phyloP scores from a whole-genome alignment of 2,329 filamentous ascomycete species.

The Sordariomycetes sp. region DNA sequence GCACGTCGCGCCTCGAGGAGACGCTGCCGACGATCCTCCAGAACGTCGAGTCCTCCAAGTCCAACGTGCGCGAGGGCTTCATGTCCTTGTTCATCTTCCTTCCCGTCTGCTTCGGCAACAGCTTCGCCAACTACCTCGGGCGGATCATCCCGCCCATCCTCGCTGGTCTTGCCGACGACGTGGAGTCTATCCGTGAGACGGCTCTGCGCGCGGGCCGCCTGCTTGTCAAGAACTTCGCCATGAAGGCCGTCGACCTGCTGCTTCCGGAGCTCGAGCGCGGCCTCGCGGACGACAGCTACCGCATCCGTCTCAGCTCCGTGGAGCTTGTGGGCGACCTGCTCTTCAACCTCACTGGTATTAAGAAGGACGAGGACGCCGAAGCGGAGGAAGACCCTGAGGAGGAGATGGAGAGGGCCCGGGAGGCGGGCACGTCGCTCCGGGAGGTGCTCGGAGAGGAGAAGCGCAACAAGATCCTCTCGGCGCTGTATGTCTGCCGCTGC shows the following conservation, averaged over 20 bases:
- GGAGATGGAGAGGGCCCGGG: constrained; percentile 65
- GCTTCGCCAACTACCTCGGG: constrained; percentile 89
- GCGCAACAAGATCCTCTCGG: constrained; percentile 93
- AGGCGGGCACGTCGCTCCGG: constrained; percentile 85
- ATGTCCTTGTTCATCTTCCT: constrained; percentile 99
- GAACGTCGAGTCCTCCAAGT: constrained; percentile 84
- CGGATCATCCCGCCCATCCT: constrained; percentile 94
- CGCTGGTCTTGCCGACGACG: constrained; percentile 85
- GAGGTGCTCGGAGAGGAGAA: constrained; percentile 93
- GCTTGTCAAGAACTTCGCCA: constrained; percentile 96
- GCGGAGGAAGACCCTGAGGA: constrained; percentile 57
- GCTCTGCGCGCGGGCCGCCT: constrained; percentile 86
- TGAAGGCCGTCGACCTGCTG: constrained; percentile 85
- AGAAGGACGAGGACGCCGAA: constrained; percentile 57
- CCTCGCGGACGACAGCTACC: constrained; percentile 93
- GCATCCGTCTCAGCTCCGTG: constrained; percentile 95
- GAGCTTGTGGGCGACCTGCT: constrained; percentile 93
- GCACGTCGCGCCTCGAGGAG: constrained; percentile 86
- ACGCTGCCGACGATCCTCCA: constrained; percentile 92
- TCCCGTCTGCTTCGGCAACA: constrained; percentile 97
- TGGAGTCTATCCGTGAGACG: constrained; percentile 96
- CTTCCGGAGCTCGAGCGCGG: constrained; percentile 92
- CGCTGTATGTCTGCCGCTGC: constrained; percentile 92
- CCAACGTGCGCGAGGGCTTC: constrained; percentile 90
- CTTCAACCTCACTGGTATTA: constrained; percentile 95